Evolutionary conservation across 1,139 yeast genomes (phyloP).

Genomic region (Sugiyamaella castrensis): DNA sequence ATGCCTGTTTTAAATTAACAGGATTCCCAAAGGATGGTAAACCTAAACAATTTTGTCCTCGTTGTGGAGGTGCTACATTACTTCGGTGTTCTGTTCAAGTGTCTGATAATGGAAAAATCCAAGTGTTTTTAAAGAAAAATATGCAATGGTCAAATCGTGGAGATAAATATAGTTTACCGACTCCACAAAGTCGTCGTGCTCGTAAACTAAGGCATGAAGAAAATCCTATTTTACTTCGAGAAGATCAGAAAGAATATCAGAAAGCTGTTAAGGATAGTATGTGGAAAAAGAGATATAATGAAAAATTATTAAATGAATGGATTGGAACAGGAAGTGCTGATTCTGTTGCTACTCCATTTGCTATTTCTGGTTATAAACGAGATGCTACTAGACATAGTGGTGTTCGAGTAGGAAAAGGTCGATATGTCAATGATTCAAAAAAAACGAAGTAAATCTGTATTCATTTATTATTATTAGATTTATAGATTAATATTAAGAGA

Average conservation of each 20-base stretch:
- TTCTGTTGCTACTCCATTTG: conserved; percentile 85
- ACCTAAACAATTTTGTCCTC: conserved; percentile 88
- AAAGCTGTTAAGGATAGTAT: conserved; percentile 83
- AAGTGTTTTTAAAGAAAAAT: conserved; percentile 87
- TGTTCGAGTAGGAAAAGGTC: conserved; percentile 79
- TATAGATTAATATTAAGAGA: too few species aligned
- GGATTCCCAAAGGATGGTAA: conserved; percentile 75
- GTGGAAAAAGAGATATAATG: conserved; percentile 85
- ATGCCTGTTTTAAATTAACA: conserved; percentile 84
- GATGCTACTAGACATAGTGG: conserved; percentile 54
- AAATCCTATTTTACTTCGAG: conserved; percentile 55
- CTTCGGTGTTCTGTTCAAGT: conserved; percentile 88
- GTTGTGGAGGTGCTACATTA: conserved; percentile 91
- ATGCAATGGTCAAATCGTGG: conserved; percentile 96
- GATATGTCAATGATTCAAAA: conserved; percentile 67
- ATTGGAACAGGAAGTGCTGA: conserved; percentile 95
- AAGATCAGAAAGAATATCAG: conserved; percentile 91
- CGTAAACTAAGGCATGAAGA: conserved; percentile 34
- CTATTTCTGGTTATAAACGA: conserved; percentile 51
- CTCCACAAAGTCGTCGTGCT: conserved; percentile 41
- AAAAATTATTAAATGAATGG: conserved; percentile 81
- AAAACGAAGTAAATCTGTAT: conserved; percentile 30
- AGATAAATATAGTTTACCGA: conserved; percentile 67
- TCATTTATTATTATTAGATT: too few species aligned
- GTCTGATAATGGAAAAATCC: conserved; percentile 73